These are phyloP conservation scores for Kickxella alabastrina DNA, from an alignment of 192 early-diverging fungal genomes.

Conservation along the genomic window DNA sequence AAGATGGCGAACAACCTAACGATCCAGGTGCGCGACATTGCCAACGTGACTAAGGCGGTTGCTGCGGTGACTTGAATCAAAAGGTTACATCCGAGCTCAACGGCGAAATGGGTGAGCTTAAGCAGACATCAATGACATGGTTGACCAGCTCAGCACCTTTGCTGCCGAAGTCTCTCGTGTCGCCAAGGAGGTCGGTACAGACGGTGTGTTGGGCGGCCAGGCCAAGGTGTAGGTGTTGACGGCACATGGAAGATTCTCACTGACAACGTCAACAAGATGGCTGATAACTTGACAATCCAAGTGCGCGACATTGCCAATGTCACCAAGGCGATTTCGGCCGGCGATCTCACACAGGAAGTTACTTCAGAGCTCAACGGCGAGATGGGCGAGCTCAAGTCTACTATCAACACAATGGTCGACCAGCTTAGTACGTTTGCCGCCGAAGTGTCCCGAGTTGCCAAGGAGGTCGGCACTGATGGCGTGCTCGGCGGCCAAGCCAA, in stretches of 20 bases:
- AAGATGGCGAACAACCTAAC: slow-evolving; percentile 58
- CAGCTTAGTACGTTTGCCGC: slow-evolving; percentile 52
- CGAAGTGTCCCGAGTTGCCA: slow-evolving; percentile 56
- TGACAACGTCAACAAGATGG: slow-evolving; percentile 59
- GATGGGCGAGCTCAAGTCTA: slow-evolving; percentile 53
- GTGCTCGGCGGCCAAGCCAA: slow-evolving; percentile 55
- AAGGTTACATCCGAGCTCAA: not conserved
- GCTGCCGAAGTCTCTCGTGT: slow-evolving; percentile 62
- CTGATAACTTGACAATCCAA: slow-evolving; percentile 56
- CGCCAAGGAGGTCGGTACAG: slow-evolving; percentile 56
- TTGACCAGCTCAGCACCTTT: slow-evolving; percentile 59
- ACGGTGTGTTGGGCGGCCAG: slow-evolving; percentile 56
- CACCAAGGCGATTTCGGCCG: slow-evolving; percentile 54
- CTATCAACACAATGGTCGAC: slow-evolving; percentile 54
- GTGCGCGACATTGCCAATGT: slow-evolving; percentile 56
- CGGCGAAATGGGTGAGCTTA: slow-evolving; percentile 54
- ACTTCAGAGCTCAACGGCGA: slow-evolving; percentile 48
- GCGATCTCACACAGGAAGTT: slow-evolving; percentile 54
- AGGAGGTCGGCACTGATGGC: slow-evolving; percentile 59
- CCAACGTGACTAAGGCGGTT: slow-evolving; percentile 58
- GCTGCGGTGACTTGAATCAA: slow-evolving; percentile 36
- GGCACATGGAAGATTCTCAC: slow-evolving; percentile 61
- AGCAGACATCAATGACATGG: slow-evolving; percentile 60
- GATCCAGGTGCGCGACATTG: slow-evolving; percentile 56
- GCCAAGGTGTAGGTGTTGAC: slow-evolving; percentile 49